A percentile compares a stretch with the other conserved stretches of the same genome.
Evolutionary conservation across 2,329 filamentous ascomycete species (phyloP).

Genomic region (Penicillium polonicum): DNA sequence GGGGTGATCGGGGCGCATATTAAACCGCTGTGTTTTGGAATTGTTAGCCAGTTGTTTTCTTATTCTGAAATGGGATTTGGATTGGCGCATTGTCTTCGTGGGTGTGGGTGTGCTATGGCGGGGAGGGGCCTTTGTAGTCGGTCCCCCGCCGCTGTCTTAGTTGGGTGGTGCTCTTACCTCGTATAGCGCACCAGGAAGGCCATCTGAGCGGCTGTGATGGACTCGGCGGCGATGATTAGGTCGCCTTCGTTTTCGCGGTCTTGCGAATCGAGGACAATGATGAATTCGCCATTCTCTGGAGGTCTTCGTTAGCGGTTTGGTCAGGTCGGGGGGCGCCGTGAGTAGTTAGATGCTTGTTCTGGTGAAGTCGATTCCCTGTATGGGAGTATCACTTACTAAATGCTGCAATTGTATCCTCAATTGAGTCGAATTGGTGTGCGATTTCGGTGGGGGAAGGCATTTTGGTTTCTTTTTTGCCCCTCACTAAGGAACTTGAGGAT

Average conservation of each 20-base stretch:
- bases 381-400: constrained; percentile 37
- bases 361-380: neutral
- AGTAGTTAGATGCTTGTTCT: neutral
- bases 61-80: neutral
- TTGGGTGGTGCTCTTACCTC: constrained; percentile 43
- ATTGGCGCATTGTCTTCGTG: neutral
- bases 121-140: neutral
- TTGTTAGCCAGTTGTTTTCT: neutral
- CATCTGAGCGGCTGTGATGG: constrained; percentile 85
- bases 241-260: constrained; percentile 97
- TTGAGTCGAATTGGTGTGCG: constrained; percentile 40
- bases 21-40: constrained; percentile 59
- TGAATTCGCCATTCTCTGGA: constrained; percentile 78
- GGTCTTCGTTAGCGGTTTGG: constrained; percentile 18
- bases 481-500: constrained; percentile 22
- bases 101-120: neutral
- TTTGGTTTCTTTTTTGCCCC: constrained; percentile 23
- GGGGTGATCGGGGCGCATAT: constrained; percentile 83
- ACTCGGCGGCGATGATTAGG: constrained; percentile 86
- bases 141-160: neutral
- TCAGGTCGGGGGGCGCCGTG: neutral
- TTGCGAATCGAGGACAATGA: constrained; percentile 90
- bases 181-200: constrained; percentile 93
- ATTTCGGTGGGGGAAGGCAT: constrained; percentile 40
- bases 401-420: constrained; percentile 43